A percentile compares a stretch with the other conserved stretches of the same genome.
These are phyloP conservation scores for Nissolia schottii DNA, from an alignment of 306 rosid genomes.

Conservation along the genomic window DNA sequence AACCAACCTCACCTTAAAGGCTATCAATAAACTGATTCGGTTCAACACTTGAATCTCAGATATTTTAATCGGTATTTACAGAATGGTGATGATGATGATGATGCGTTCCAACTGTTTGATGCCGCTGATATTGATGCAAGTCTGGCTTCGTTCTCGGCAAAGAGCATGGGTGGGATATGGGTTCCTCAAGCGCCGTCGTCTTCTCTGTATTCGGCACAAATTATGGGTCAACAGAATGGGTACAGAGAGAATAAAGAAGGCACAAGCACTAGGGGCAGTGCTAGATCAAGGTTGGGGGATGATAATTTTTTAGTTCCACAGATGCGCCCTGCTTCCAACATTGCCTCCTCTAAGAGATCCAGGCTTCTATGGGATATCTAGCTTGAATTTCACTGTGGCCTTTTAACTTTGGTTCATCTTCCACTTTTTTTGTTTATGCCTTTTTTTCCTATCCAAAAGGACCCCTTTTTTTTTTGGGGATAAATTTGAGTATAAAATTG, in stretches of 20 bases:
- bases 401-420: background rate
- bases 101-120: conserved; percentile 20
- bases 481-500: background rate
- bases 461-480: too few relatives aligned
- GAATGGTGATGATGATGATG: conserved; percentile 30
- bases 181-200: conserved; percentile 53
- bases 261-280: conserved; percentile 26
- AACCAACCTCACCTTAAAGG: too few relatives aligned
- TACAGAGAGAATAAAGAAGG: conserved; percentile 38
- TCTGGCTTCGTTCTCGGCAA: conserved; percentile 26
- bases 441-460: background rate
- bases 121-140: conserved; percentile 31
- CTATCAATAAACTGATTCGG: too few relatives aligned
- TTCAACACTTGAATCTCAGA: background rate
- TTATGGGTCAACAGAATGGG: conserved; percentile 10
- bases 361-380: conserved; percentile 34
- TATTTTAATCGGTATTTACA: background rate
- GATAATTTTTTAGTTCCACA: conserved; percentile 67
- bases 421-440: background rate
- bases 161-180: conserved; percentile 39
- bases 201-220: conserved; percentile 11
- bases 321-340: conserved; percentile 27
- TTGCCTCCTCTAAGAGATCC: conserved; percentile 45
- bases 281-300: conserved; percentile 42
- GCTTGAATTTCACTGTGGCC: background rate